Percentiles rank a stretch among this genome's conserved stretches.
Evolutionary conservation across 2,329 filamentous ascomycete species (phyloP).

Genomic region (Stagonosporopsis cucurbitacearum): DNA sequence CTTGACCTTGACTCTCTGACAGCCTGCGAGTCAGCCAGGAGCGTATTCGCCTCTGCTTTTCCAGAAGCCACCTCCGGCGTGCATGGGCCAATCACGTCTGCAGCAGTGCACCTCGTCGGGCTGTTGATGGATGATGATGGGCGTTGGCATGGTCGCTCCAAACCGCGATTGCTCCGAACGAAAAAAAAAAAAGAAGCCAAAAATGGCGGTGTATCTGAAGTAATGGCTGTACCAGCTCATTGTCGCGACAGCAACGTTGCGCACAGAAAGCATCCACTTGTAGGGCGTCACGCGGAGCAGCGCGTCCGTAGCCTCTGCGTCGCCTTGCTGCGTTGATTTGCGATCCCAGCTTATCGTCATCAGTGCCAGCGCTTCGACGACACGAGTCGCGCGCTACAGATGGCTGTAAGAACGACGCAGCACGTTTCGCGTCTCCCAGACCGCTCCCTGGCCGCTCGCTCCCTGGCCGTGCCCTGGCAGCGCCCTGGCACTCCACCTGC

Average conservation of each 20-base stretch:
- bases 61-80: slow-evolving; percentile 33
- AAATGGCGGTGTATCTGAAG: slow-evolving; percentile 40
- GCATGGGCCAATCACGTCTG: slow-evolving; percentile 29
- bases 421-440: slow-evolving; percentile 36
- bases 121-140: slow-evolving; percentile 19
- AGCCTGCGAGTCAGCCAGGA: slow-evolving; percentile 36
- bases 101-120: slow-evolving; percentile 24
- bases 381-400: slow-evolving; percentile 74
- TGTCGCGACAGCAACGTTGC: slow-evolving; percentile 3
- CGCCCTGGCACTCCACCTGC: slow-evolving; percentile 26
- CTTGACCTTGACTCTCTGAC: slow-evolving; percentile 1
- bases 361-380: slow-evolving; percentile 34
- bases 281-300: slow-evolving; percentile 12
- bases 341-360: slow-evolving; percentile 29
- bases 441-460: slow-evolving; percentile 9
- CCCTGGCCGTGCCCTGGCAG: slow-evolving; percentile 5
- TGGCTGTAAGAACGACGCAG: slow-evolving; percentile 32
- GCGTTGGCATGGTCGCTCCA: slow-evolving; percentile 34
- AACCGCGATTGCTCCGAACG: slow-evolving; percentile 34
- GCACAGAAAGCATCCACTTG: neutral
- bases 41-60: slow-evolving; percentile 33
- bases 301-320: slow-evolving; percentile 17
- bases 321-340: slow-evolving; percentile 29
- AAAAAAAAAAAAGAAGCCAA: slow-evolving; percentile 18
- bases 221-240: slow-evolving; percentile 8